Percentiles rank a stretch among this genome's conserved stretches.
phyloP scores from a whole-genome alignment of 148 eudicot genomes.

The Amaranthus hypochondriacus region DNA sequence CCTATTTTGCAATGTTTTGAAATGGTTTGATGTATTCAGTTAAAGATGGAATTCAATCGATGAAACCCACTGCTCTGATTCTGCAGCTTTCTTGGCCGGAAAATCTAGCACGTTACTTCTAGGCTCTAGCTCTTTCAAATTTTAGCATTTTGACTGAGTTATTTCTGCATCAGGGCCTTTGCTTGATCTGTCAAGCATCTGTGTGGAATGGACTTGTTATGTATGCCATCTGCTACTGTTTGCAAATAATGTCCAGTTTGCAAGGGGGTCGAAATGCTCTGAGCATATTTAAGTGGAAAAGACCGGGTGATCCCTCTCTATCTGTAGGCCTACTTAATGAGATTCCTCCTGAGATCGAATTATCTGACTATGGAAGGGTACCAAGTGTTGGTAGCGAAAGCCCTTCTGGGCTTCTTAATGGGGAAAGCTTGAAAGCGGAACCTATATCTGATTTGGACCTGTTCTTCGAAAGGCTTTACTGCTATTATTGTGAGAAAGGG shows the following conservation, averaged over 20 bases:
- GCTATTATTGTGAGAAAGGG: constrained; percentile 95
- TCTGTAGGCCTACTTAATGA: constrained; percentile 50
- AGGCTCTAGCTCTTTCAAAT: no score
- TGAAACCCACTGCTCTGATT: no score
- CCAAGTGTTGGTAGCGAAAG: constrained; percentile 95
- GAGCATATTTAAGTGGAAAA: constrained; percentile 61
- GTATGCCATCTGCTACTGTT: constrained; percentile 35
- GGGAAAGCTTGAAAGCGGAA: constrained; percentile 68
- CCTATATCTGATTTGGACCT: constrained; percentile 87
- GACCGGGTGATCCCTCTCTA: constrained; percentile 46
- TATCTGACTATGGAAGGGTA: constrained; percentile 66
- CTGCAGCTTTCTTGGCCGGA: no score
- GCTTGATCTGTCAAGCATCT: constrained; percentile 25
- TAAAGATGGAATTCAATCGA: no score
- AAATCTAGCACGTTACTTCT: no score
- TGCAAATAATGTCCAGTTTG: constrained; percentile 82
- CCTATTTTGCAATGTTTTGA: no score
- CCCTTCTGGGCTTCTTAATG: constrained; percentile 93
- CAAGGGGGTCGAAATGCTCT: constrained; percentile 60
- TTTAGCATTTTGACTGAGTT: not conserved
- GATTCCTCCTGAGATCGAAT: constrained; percentile 63
- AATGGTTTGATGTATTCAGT: no score
- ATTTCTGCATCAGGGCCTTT: constrained; percentile 26
- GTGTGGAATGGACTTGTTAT: constrained; percentile 70
- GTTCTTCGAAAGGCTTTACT: constrained; percentile 84